Percentiles rank a stretch among this genome's conserved stretches.
Evolutionary conservation across 768 basidiomycete genomes (phyloP).

Genomic region (Peribolospora kevripleyi): DNA sequence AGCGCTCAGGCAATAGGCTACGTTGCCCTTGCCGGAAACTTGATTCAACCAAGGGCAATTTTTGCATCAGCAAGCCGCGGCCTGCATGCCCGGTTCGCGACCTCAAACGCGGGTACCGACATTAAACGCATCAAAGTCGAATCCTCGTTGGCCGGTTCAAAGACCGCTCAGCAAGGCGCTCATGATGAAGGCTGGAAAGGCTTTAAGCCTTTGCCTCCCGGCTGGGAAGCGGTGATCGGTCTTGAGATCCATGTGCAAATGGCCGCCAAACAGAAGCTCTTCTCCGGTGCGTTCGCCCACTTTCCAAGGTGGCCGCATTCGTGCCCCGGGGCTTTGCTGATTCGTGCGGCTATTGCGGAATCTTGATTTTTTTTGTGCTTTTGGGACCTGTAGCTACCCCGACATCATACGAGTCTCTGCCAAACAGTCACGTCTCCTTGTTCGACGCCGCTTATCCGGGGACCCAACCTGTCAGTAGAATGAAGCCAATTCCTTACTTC

Average conservation of each 20-base stretch:
- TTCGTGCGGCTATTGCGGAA: neutral
- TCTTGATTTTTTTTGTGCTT: neutral
- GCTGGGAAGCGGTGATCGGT: constrained; percentile 74
- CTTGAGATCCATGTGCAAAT: constrained; percentile 92
- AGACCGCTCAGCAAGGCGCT: no score
- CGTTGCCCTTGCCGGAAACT: no score
- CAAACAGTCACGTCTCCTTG: constrained; percentile 48
- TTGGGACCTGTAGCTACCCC: constrained; percentile 19
- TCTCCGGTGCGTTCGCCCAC: constrained; percentile 34
- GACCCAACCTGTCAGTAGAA: constrained; percentile 49
- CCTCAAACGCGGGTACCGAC: no score
- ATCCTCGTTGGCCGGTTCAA: no score
- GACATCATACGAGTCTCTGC: constrained; percentile 29
- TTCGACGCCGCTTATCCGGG: constrained; percentile 87
- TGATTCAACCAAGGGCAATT: no score
- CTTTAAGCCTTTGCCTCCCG: constrained; percentile 13
- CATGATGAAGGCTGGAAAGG: no score
- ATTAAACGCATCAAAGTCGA: no score
- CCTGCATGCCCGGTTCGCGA: no score
- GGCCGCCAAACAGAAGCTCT: constrained; percentile 63
- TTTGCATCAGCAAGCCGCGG: no score
- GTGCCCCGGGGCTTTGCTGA: neutral
- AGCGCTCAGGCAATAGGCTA: no score
- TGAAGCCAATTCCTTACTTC: no score
- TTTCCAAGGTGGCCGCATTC: neutral